A percentile compares a stretch with the other conserved stretches of the same genome.
Conservation (phyloP, 371 early-diverging fungal genomes). For the Rhizomucor pusillus region DNA sequence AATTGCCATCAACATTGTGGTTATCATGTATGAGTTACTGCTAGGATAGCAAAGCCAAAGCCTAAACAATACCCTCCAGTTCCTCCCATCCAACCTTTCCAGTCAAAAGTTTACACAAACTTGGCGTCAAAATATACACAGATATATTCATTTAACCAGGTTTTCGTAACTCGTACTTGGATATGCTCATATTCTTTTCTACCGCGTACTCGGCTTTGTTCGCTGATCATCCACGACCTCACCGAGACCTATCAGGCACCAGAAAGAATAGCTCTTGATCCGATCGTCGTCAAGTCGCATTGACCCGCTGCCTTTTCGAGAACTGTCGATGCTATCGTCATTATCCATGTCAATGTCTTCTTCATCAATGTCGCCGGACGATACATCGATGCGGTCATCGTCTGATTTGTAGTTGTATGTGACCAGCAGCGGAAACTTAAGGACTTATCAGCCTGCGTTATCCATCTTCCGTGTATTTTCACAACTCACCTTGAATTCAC, state of each 20-base stretch:
- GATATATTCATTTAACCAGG: too few relatives aligned
- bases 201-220: too few relatives aligned
- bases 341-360: constrained; percentile 33
- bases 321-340: constrained; percentile 23
- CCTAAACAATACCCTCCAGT: too few relatives aligned
- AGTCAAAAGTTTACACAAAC: too few relatives aligned
- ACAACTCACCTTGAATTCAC: constrained; percentile 47
- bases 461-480: background rate
- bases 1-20: constrained; percentile 75
- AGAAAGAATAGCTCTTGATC: constrained; percentile 55
- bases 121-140: too few relatives aligned
- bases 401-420: constrained; percentile 59
- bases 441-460: background rate
- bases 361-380: constrained; percentile 46
- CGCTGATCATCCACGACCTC: constrained; percentile 5
- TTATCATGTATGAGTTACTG: constrained; percentile 83
- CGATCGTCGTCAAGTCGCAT: constrained; percentile 38
- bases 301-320: constrained; percentile 27
- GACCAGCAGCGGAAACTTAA: constrained; percentile 64
- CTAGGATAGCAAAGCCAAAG: constrained; percentile 58
- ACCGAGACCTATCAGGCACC: constrained; percentile 69
- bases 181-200: too few relatives aligned
- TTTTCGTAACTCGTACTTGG: too few relatives aligned
- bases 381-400: constrained; percentile 49
- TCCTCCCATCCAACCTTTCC: too few relatives aligned